These are phyloP conservation scores for Crithidia bombi DNA, from an alignment of 208 protist species.

Conservation along the genomic window DNA sequence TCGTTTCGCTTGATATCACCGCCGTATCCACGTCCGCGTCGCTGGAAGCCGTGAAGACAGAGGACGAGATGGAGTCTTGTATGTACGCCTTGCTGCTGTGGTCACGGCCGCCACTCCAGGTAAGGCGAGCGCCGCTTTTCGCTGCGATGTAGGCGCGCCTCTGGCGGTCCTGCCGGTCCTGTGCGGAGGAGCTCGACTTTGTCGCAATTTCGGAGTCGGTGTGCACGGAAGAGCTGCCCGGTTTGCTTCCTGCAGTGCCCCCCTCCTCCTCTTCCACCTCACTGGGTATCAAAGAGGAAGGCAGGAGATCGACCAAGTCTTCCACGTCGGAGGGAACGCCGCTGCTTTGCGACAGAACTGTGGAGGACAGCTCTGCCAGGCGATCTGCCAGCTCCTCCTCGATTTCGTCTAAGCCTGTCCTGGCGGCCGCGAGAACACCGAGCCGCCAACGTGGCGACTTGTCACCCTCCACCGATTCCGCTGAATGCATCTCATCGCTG, in stretches of 20 bases:
- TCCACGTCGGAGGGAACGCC: conserved; percentile 32
- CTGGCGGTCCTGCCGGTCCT: conserved; percentile 6
- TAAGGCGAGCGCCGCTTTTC: background rate
- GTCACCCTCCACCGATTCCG: background rate
- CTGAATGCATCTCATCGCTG: background rate
- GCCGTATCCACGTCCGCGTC: conserved; percentile 37
- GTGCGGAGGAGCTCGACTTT: conserved; percentile 13
- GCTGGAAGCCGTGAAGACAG: conserved; percentile 19
- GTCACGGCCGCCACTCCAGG: background rate
- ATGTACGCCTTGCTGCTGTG: conserved; percentile 10
- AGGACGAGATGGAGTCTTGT: conserved; percentile 11
- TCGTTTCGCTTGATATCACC: conserved; percentile 24
- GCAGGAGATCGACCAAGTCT: conserved; percentile 29
- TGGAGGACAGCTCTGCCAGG: conserved; percentile 29
- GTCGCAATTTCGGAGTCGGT: conserved; percentile 10
- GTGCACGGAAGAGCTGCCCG: background rate
- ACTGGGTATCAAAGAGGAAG: conserved; percentile 32
- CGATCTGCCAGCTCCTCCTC: conserved; percentile 31
- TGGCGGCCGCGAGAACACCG: background rate
- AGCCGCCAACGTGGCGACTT: background rate
- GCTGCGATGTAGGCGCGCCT: conserved; percentile 21
- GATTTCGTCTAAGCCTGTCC: conserved; percentile 26
- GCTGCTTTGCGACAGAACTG: background rate
- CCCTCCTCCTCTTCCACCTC: conserved; percentile 11
- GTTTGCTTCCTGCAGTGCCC: background rate